Conservation (phyloP, 208 protist species). For the Hexamita inflata region DNA sequence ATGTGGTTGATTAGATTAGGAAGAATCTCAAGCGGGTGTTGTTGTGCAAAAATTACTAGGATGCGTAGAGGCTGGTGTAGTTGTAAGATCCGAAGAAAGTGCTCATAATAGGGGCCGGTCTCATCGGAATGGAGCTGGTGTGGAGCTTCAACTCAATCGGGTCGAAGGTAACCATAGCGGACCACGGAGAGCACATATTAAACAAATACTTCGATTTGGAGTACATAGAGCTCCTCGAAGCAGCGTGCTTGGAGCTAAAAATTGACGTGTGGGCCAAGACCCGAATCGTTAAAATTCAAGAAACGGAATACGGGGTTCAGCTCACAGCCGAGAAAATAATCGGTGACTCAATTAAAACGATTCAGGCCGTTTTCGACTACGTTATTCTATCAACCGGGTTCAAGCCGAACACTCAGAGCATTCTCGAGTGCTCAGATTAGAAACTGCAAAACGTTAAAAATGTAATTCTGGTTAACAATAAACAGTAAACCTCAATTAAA, state of each 20-base stretch:
- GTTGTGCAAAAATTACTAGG: no score
- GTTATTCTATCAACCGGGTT: not conserved
- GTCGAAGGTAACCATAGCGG: not conserved
- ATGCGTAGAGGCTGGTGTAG: no score
- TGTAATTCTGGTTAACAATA: not conserved
- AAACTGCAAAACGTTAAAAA: not conserved
- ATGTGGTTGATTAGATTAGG: no score
- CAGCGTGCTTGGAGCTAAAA: not conserved
- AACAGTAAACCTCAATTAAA: not conserved
- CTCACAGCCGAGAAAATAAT: not conserved
- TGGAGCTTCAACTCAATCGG: not conserved
- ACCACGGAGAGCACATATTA: not conserved
- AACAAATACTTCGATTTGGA: not conserved
- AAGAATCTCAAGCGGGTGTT: no score
- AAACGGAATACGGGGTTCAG: no score
- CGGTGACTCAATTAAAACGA: not conserved
- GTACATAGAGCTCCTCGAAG: not conserved
- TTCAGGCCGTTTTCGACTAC: not conserved
- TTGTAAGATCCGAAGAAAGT: no score
- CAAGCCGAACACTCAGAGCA: not conserved
- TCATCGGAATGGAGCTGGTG: not conserved
- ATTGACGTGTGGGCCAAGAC: not conserved
- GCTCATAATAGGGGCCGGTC: not conserved
- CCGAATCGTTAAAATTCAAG: not conserved
- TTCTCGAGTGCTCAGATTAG: not conserved